These are phyloP conservation scores for Hanseniaspora pseudoguilliermondii DNA, from an alignment of 805 yeast genomes.

Conservation along the genomic window DNA sequence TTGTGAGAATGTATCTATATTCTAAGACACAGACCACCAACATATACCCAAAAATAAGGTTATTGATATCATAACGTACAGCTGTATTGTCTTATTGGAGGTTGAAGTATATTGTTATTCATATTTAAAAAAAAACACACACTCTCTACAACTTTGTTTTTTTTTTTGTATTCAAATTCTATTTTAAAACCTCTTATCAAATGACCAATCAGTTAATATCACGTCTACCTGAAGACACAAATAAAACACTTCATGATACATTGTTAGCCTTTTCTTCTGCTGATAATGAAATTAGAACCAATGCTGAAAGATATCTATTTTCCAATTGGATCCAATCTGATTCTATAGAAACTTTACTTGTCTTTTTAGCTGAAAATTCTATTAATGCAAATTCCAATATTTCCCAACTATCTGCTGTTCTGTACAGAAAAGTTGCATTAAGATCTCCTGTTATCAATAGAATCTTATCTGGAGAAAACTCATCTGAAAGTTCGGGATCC, in stretches of 20 bases:
- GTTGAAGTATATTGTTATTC: neutral
- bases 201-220: neutral
- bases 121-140: no score
- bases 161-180: neutral
- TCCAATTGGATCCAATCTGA: constrained; percentile 61
- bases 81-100: neutral
- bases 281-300: constrained; percentile 59
- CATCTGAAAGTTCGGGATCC: constrained; percentile 28
- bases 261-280: constrained; percentile 63
- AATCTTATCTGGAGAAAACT: constrained; percentile 19
- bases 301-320: constrained; percentile 64
- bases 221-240: constrained; percentile 46
- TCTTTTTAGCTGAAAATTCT: constrained; percentile 73
- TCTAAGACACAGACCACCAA: no score
- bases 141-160: no score
- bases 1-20: neutral
- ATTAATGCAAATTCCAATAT: constrained; percentile 45
- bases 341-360: constrained; percentile 55
- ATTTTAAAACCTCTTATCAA: neutral
- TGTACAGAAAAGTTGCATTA: constrained; percentile 76
- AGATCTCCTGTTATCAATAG: constrained; percentile 46
- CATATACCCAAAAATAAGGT: no score
- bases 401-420: constrained; percentile 68
- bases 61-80: neutral
- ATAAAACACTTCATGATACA: constrained; percentile 41